phyloP scores from a whole-genome alignment of 2,329 filamentous ascomycete genomes.

The Simplicillium aogashimaense region DNA sequence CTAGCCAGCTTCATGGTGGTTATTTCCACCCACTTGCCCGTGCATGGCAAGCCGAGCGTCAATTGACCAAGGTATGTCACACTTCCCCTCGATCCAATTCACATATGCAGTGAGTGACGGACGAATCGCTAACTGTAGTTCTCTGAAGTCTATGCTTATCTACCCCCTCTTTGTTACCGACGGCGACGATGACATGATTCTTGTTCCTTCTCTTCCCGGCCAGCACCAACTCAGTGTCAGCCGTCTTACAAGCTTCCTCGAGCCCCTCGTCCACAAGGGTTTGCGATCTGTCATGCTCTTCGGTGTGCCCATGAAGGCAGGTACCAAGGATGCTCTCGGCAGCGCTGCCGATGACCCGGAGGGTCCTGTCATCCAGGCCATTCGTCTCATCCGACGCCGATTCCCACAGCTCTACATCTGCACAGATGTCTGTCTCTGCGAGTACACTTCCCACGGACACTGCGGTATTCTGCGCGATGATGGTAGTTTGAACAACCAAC shows the following conservation, averaged over 20 bases:
- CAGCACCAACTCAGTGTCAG: conserved; percentile 85
- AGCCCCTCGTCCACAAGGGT: conserved; percentile 80
- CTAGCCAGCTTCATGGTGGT: conserved; percentile 73
- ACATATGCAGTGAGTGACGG: neutral
- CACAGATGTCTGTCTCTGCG: conserved; percentile 91
- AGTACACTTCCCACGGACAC: conserved; percentile 97
- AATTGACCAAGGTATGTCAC: conserved; percentile 65
- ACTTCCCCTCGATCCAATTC: neutral
- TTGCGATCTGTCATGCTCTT: conserved; percentile 91
- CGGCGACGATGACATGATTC: conserved; percentile 80
- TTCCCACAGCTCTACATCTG: conserved; percentile 90
- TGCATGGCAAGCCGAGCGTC: conserved; percentile 74
- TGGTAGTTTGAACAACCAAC: conserved; percentile 81
- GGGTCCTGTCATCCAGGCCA: conserved; percentile 81
- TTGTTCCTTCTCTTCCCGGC: conserved; percentile 83
- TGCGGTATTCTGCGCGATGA: conserved; percentile 94
- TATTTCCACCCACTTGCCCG: conserved; percentile 73
- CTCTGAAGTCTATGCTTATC: conserved; percentile 82
- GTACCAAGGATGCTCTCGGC: conserved; percentile 82
- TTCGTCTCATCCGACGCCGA: conserved; percentile 70
- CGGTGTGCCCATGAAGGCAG: conserved; percentile 74
- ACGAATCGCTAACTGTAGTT: conserved; percentile 2
- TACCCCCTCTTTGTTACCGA: conserved; percentile 97
- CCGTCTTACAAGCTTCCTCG: conserved; percentile 73
- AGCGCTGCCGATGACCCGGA: conserved; percentile 87